Base-by-base conservation (phyloP, 2,329 filamentous ascomycete species). In the Colletotrichum lindemuthianum region DNA sequence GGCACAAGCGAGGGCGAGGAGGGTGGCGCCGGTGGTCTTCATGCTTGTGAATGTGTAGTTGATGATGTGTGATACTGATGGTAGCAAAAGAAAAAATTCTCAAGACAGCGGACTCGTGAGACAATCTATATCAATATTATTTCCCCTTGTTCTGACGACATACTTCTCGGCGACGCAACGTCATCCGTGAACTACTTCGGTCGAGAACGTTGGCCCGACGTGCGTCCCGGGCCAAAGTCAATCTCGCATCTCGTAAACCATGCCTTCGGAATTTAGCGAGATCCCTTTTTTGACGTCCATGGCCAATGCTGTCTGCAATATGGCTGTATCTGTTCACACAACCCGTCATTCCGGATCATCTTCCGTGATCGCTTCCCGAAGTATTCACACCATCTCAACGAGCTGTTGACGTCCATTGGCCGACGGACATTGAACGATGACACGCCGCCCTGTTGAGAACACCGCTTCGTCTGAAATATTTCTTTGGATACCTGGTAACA, bases 21-120 rank as follows among this genome's bases (percentile, higher is more conserved):
- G 6, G 9, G 41, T 11, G 11, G 40, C 51, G 32, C 24, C 12
- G 2, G 24, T 47, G 11, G 45, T 55, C n/a, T 36, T 64, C 56
- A 64, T 64, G 11, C 1, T 64, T 33, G 1, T 11, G 3, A 2
- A 34, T n/a, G 13, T 34, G 6, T 24, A 8, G 11, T n/a, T 39
- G 37, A 16, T 37, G 2, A 11, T 43, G 33, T 13, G 2, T 24
- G 3, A 36, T 24, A 11, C 12, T 40, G 16, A 48, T 32, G 34
- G 2, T 2, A 3, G 9, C 13, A 10, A 0, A 8, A 1, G 1
- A 0, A 0, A 2, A 6, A 16, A 5, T 0, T 6, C 3, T 4
- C 6, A 6, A 15, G 53, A 12, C 33, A 43, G 32, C 32, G 15
- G 9, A 43, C 12, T 34, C 8, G 39, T 36, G 37, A 16, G 34